Percentiles rank a stretch among this genome's conserved stretches.
phyloP scores from a whole-genome alignment of 2,329 filamentous ascomycete genomes.

The Alternaria gaisen region DNA sequence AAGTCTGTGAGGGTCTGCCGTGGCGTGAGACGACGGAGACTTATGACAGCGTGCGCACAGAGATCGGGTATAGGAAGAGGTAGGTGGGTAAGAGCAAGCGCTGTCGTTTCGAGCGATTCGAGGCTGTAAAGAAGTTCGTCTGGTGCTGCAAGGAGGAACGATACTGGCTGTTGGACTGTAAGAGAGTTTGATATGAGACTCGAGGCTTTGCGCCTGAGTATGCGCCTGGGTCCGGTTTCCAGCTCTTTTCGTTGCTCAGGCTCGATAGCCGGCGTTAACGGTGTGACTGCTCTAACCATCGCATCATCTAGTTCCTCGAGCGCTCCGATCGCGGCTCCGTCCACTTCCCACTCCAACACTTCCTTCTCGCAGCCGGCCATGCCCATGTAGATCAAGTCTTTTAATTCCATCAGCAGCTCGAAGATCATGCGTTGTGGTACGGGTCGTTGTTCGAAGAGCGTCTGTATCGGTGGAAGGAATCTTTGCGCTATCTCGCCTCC shows the following conservation, averaged over 20 bases:
- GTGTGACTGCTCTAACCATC: slow-evolving; percentile 34
- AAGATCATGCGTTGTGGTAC: slow-evolving; percentile 48
- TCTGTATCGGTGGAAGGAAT: slow-evolving; percentile 43
- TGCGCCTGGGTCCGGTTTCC: slow-evolving; percentile 18
- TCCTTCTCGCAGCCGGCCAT: slow-evolving; percentile 38
- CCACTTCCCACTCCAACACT: slow-evolving; percentile 43
- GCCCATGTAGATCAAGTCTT: slow-evolving; percentile 41
- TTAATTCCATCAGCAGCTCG: slow-evolving; percentile 46
- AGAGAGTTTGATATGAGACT: slow-evolving; percentile 8
- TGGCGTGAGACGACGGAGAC: slow-evolving; percentile 38
- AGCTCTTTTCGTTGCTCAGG: slow-evolving; percentile 1
- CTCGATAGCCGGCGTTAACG: slow-evolving; percentile 10
- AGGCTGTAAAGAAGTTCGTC: slow-evolving; percentile 41
- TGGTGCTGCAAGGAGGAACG: slow-evolving; percentile 31
- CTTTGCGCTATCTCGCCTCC: slow-evolving; percentile 45
- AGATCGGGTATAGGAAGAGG: slow-evolving; percentile 40
- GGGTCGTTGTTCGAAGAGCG: slow-evolving; percentile 43
- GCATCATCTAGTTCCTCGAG: slow-evolving; percentile 46
- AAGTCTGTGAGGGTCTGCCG: slow-evolving; percentile 38
- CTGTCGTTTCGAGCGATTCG: slow-evolving; percentile 47
- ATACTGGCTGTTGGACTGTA: slow-evolving; percentile 8
- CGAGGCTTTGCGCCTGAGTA: slow-evolving; percentile 35
- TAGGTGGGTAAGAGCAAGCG: slow-evolving; percentile 38
- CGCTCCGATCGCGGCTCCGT: slow-evolving; percentile 29
- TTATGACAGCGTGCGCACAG: slow-evolving; percentile 43